Base-by-base conservation (phyloP, 1,284 basidiomycete species). In the Boletus holoroseus region DNA sequence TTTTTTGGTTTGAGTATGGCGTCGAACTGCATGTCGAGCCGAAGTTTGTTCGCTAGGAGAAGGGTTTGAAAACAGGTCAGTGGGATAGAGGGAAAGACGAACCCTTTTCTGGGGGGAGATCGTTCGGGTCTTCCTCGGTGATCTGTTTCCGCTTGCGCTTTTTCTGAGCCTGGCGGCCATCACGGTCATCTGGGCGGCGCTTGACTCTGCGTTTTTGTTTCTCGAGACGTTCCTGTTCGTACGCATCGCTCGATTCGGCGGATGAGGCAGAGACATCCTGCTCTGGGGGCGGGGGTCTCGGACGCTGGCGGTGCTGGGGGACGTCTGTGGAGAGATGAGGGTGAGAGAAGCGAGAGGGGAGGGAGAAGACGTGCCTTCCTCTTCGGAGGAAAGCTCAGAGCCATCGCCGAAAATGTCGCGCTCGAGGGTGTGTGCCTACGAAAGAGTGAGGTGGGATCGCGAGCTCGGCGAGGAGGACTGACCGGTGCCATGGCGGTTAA, bases 1-100 rank as follows among this genome's bases (percentile, higher is more conserved):
- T 86, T 88, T 62, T 86, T 85, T 7, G 83, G 76, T 69, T 91
- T 91, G n/a, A 93, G 75, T 55, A 93, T 92, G 26, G 83, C 83
- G 54, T 94, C 90, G 57, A 95, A 85, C 61, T 79, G 75, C 76
- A 81, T 81, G 61, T 87, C 83, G 31, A 88, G 68, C 6, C 78
- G 76, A 31, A 78, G 64, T 69, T 83, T 83, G 58, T 70, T 78
- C 3, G 82, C 86, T 87, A 54, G 30, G 44, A 18, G 3, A 24
- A n/a, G 34, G 35, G 51, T 22, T 31, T 22, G 5, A 24, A 8
- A 1, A n/a, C 3, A 7, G 48, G 15, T n/a, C 18, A 20, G 41
- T 8, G 37, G 45, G 24, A 34, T 9, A 53, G 41, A 58, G 61
- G 44, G 15, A 62, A 59, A 27, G 28, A 69, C 77, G 44, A 49